Evolutionary conservation across 345 rosid species (phyloP).

Genomic region (Atalantia buxifolia): DNA sequence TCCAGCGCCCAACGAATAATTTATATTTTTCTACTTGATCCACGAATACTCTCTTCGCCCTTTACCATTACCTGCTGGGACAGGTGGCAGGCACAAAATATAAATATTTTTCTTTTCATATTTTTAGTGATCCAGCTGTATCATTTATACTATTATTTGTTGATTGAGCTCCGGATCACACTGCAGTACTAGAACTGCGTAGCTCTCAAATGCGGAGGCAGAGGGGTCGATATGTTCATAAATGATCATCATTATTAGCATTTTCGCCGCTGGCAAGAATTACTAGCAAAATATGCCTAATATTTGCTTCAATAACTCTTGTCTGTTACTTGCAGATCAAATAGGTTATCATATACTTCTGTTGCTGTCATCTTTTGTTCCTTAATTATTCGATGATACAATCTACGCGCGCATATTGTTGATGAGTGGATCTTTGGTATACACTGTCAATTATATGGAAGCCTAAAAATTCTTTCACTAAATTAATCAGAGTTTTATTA

Average conservation of each 20-base stretch:
- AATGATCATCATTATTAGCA: background rate
- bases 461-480: background rate
- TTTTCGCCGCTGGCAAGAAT: background rate
- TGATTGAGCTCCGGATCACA: too few relatives aligned
- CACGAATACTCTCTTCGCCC: background rate
- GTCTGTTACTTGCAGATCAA: too few relatives aligned
- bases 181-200: too few relatives aligned
- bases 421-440: background rate
- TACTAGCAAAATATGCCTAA: background rate
- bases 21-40: background rate
- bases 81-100: background rate
- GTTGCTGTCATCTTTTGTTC: background rate
- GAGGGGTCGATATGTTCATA: background rate
- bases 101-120: too few relatives aligned
- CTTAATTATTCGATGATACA: too few relatives aligned
- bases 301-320: background rate
- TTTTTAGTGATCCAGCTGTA: background rate
- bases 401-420: background rate
- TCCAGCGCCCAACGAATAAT: background rate
- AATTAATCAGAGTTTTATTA: background rate
- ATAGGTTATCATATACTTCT: background rate
- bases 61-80: background rate
- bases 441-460: background rate
- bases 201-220: too few relatives aligned
- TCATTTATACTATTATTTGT: background rate